phyloP scores from a whole-genome alignment of 2,329 filamentous ascomycete genomes.

The Sarocladium brachiariae region DNA sequence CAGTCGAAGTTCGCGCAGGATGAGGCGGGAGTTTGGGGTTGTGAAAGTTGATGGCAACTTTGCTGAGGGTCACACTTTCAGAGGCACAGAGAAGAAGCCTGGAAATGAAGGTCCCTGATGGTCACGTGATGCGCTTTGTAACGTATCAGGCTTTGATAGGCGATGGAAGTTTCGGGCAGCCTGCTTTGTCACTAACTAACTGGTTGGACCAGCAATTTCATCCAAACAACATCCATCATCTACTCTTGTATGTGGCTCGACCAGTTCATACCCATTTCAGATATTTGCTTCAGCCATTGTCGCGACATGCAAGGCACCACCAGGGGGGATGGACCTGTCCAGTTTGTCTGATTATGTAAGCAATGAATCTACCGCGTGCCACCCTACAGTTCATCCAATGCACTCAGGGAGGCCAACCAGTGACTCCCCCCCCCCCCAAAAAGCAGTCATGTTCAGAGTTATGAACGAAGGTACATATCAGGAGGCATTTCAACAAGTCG shows the following conservation, averaged over 20 bases:
- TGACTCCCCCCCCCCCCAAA: too few species aligned
- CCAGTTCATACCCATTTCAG: too few species aligned
- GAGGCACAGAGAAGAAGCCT: background rate
- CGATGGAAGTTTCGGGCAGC: slow-evolving; percentile 7
- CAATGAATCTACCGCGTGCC: background rate
- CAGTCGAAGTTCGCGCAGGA: background rate
- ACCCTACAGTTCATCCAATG: too few species aligned
- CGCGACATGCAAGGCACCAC: background rate
- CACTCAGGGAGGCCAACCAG: too few species aligned
- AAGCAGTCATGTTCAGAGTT: too few species aligned
- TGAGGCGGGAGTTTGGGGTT: background rate
- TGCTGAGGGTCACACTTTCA: background rate
- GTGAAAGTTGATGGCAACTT: background rate
- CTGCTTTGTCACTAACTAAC: slow-evolving; percentile 6
- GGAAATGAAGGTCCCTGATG: slow-evolving; percentile 1
- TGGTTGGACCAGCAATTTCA: too few species aligned
- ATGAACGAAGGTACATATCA: too few species aligned
- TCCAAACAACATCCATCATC: too few species aligned
- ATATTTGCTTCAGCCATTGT: background rate
- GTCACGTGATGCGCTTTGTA: slow-evolving; percentile 9
- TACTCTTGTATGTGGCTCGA: too few species aligned
- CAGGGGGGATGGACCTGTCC: too few species aligned
- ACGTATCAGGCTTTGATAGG: slow-evolving; percentile 3
- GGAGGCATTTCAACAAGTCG: too few species aligned
- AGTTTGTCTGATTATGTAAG: too few species aligned